Evolutionary conservation across 495 filamentous ascomycete genomes (phyloP), one percentile per base, ranked within the genome.

Genomic region (Entonaema liquescens): DNA sequence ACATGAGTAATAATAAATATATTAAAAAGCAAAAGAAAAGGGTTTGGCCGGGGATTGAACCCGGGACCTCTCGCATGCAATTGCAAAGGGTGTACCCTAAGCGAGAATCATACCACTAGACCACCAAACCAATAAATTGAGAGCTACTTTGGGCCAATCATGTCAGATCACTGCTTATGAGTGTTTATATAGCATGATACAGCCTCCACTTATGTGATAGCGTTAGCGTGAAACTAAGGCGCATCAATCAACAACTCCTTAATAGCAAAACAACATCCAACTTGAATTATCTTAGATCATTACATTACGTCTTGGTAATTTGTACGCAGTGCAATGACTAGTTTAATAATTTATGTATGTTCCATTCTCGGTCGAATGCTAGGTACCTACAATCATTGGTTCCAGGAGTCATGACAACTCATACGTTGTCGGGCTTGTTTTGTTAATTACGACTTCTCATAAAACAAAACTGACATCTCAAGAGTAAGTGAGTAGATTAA

Each of bases 41-140:
- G 67, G 67, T 29, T 57, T 69, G 42, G 59, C 67, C 67, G 67
- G 67, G 67, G 59, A 62, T 69, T 53, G 67, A 69, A 69, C 67
- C 67, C 67, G 67, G 67, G 67, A 69, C 67, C 67, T 58, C 67
- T 63, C 67, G 67, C 67, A 69, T 33, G 23, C 44, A 17, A 40
- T 7, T 13, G 23, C 49, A 12, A 25, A 42, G 59, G 67, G 67
- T 69, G 52, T 29, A 38, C 67, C 67, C 67, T 69, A 69, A 69
- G 67, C 67, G 67, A 63, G 67, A 58, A 69, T 69, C 67, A 63
- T 69, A 69, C 67, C 67, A 47, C 67, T 69, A 69, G 67, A 69
- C 67, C 67, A 69, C 59, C 42, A 69, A 57, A 29, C 67, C 67
- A 31, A 28, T 11, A 19, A 7, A 0, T n/a, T 29, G 2, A 11